A percentile compares a stretch with the other conserved stretches of the same genome.
Conservation (phyloP, 495 filamentous ascomycete genomes). For the Penicillium arizonense region DNA sequence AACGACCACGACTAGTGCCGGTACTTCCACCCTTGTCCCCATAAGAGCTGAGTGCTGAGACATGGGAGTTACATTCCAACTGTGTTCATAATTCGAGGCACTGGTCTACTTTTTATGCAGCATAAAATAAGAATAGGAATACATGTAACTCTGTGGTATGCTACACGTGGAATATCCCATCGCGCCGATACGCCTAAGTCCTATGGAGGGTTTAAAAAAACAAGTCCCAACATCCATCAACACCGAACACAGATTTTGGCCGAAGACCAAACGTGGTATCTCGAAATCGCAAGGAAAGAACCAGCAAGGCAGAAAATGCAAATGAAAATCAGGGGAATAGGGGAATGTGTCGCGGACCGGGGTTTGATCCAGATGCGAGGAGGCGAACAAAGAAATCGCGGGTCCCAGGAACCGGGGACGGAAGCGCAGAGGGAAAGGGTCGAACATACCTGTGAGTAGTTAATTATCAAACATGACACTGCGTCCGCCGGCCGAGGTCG, state of each 20-base stretch:
- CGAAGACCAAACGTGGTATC: conserved; percentile 15
- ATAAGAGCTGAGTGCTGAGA: too few relatives aligned
- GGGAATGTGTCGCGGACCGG: neutral
- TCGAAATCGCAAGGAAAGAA: conserved; percentile 6
- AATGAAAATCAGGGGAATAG: neutral
- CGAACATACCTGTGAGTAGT: conserved; percentile 20
- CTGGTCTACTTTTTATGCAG: too few relatives aligned
- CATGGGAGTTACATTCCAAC: too few relatives aligned
- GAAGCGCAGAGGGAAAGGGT: neutral
- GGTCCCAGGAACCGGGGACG: neutral
- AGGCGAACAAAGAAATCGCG: neutral
- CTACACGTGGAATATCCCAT: conserved; percentile 4
- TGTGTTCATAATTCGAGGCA: too few relatives aligned
- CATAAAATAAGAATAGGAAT: neutral
- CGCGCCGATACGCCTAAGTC: conserved; percentile 9
- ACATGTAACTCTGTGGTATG: neutral
- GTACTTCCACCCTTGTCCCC: too few relatives aligned
- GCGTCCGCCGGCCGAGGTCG: conserved; percentile 2
- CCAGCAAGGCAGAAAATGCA: neutral
- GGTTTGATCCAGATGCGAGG: neutral
- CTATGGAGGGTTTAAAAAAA: conserved; percentile 6
- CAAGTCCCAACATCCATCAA: conserved; percentile 9
- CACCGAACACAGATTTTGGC: conserved; percentile 15
- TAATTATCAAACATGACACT: neutral
- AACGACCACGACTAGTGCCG: too few relatives aligned